These are phyloP conservation scores for Cutaneotrichosporon cavernicola DNA, from an alignment of 1,284 basidiomycete species.

Conservation along the genomic window DNA sequence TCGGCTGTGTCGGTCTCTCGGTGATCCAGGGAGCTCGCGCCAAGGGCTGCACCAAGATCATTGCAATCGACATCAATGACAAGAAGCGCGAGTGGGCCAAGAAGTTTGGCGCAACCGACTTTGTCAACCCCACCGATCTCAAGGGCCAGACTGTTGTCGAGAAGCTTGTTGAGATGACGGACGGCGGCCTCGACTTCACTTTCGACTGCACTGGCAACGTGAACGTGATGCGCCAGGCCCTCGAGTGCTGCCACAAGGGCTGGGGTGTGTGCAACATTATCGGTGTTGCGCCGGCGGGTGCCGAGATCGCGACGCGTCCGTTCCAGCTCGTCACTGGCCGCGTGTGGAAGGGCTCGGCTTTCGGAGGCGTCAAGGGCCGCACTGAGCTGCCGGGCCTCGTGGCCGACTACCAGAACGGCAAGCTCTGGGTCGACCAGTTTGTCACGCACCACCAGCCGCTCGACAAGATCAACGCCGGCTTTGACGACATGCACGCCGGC, in stretches of 20 bases:
- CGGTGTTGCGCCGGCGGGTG: constrained; percentile 91
- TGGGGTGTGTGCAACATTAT: constrained; percentile 97
- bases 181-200: constrained; percentile 96
- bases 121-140: constrained; percentile 79
- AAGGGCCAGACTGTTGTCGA: constrained; percentile 82
- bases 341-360: constrained; percentile 92
- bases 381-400: constrained; percentile 89
- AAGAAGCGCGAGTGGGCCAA: constrained; percentile 81
- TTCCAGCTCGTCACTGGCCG: constrained; percentile 80
- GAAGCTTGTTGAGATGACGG: constrained; percentile 85
- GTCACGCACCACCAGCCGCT: constrained; percentile 76
- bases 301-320: constrained; percentile 95
- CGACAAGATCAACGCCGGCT: constrained; percentile 80
- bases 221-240: constrained; percentile 89
- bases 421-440: constrained; percentile 73
- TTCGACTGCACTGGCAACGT: constrained; percentile 97
- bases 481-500: constrained; percentile 91
- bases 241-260: constrained; percentile 98
- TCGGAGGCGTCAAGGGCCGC: constrained; percentile 96
- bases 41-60: constrained; percentile 80
- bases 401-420: constrained; percentile 57
- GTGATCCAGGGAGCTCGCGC: constrained; percentile 77
- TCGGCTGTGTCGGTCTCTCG: constrained; percentile 93
- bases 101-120: constrained; percentile 96
- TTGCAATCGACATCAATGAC: constrained; percentile 89